Evolutionary conservation across 2,329 filamentous ascomycete species (phyloP), one percentile per base, ranked within the genome.

Genomic region (Aspergillus quadrilineatus): DNA sequence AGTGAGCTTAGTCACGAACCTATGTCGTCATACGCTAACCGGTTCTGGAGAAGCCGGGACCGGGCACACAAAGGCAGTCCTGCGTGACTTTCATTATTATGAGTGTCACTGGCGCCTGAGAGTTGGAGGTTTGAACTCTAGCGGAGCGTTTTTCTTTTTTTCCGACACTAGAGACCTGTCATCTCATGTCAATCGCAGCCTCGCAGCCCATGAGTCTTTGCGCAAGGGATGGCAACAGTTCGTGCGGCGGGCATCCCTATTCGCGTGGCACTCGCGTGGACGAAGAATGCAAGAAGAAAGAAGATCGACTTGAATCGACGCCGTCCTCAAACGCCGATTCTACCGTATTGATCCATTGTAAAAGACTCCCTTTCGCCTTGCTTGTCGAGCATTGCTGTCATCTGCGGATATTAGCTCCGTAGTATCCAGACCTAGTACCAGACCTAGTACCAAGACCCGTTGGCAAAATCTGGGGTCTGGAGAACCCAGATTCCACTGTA

Each of bases 11-110:
- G 14, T 42, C 49, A 26, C n/a, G 6, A 10, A 37, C 41, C 30
- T 29, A 60, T 60, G 57, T 56, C 55, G 56, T 63, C 60, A 62
- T 62, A 14, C 39, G 42, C 60, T 63, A 62, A 36, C 61, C 56
- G 44, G 17, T 59, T 63, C 29, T 61, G 58, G 61, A 56, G 26
- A 65, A 60, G 34, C 63, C 63, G 63, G 61, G 49, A 22, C 22
- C 22, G 22, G 22, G 22, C 22, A 22, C 22, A 3, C 22, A 22
- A 22, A 22, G 22, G 22, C 22, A 22, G 29, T 39, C 17, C 17
- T 17, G 34, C 10, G 17, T 17, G 32, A 47, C 28, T 39, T 15
- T 39, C 37, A 36, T 17, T 49, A 15, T 36, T 46, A 17, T 22
- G 22, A 3, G 22, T 22, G 29, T 26, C 15, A 14, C 10, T 12